A percentile compares a stretch with the other conserved stretches of the same genome.
These are phyloP conservation scores for Penicillium sp. DNA, from an alignment of 2,329 filamentous ascomycete genomes.

Conservation along the genomic window DNA sequence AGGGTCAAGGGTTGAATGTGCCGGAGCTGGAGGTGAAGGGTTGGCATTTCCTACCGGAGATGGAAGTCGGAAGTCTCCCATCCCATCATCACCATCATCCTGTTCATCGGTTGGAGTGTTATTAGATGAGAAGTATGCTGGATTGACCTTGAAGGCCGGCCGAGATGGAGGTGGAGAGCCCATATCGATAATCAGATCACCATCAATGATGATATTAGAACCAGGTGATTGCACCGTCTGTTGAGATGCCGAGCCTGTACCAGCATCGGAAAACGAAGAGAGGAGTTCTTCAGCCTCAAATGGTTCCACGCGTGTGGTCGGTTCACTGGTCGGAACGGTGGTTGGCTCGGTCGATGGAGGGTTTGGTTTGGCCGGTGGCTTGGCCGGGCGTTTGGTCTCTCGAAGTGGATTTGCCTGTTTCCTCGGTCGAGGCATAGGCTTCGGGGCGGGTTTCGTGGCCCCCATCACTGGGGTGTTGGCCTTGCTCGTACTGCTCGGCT, in stretches of 20 bases:
- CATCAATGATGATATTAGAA: constrained; percentile 44
- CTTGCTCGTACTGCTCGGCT: constrained; percentile 30
- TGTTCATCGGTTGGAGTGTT: constrained; percentile 36
- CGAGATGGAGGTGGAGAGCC: constrained; percentile 42
- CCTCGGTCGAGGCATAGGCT: constrained; percentile 25
- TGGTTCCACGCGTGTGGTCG: constrained; percentile 20
- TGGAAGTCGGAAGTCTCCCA: constrained; percentile 25
- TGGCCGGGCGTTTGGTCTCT: constrained; percentile 22
- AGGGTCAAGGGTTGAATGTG: constrained; percentile 13
- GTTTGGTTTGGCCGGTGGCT: constrained; percentile 19
- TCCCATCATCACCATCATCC: constrained; percentile 14
- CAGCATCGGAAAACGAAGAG: constrained; percentile 31
- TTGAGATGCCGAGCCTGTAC: constrained; percentile 25
- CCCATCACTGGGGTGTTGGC: constrained; percentile 33
- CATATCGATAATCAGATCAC: constrained; percentile 46
- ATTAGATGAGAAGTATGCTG: constrained; percentile 40
- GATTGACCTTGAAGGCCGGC: constrained; percentile 35
- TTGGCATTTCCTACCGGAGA: constrained; percentile 31
- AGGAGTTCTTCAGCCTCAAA: constrained; percentile 24
- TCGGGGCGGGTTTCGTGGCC: constrained; percentile 24
- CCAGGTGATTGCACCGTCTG: constrained; percentile 32
- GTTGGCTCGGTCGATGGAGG: constrained; percentile 18
- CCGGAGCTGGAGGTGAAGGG: constrained; percentile 8
- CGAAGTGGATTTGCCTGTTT: constrained; percentile 33
- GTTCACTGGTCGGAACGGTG: constrained; percentile 20